phyloP scores from a whole-genome alignment of 768 basidiomycete species.

The Scleroderma bovista region DNA sequence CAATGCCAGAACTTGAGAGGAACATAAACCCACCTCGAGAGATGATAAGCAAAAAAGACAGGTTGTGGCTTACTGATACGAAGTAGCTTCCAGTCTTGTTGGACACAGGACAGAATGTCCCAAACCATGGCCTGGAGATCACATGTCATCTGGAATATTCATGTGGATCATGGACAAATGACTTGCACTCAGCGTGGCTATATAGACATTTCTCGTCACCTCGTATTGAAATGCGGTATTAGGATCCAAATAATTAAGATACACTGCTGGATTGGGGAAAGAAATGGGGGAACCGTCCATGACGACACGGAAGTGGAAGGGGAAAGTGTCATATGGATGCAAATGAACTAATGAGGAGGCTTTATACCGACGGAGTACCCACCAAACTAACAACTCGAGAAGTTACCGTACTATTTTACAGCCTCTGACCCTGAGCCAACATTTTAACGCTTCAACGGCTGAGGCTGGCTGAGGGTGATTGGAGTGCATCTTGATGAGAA shows the following conservation, averaged over 20 bases:
- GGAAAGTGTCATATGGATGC: background rate
- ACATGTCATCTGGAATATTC: background rate
- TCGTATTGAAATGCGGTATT: background rate
- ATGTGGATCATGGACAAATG: background rate
- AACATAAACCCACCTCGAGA: background rate
- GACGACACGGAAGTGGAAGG: background rate
- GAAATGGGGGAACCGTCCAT: background rate
- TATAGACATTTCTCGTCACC: background rate
- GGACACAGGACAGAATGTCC: background rate
- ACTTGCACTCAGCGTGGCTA: background rate
- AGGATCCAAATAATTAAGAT: background rate
- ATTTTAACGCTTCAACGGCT: too few relatives aligned
- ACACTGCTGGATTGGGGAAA: background rate
- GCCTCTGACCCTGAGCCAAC: too few relatives aligned
- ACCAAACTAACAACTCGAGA: too few relatives aligned
- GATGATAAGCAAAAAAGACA: conserved; percentile 1
- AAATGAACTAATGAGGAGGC: too few relatives aligned
- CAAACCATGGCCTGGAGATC: background rate
- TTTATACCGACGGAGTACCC: too few relatives aligned
- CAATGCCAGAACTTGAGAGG: background rate
- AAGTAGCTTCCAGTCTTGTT: background rate
- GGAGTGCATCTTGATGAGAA: too few relatives aligned
- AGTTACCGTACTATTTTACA: too few relatives aligned
- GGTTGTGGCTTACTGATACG: background rate
- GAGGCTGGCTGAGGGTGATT: too few relatives aligned